Evolutionary conservation across 176 grass and related monocot genomes (phyloP), one percentile per base, ranked within the genome.

Genomic region (Panicum miliaceum): DNA sequence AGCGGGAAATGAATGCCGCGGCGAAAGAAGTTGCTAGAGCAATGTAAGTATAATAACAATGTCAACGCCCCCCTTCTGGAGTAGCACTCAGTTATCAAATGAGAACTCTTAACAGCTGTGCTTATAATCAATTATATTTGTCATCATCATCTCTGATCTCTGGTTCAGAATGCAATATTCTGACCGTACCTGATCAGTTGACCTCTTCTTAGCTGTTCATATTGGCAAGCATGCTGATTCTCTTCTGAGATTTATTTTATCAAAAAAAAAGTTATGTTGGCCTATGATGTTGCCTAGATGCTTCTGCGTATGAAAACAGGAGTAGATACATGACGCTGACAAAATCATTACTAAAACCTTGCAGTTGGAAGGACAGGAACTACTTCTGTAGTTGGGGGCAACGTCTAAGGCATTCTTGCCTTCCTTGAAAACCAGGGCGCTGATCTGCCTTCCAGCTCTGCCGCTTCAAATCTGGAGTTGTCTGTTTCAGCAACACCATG

Each of bases 131-230:
- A 53, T 37, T 46, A 43, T 38, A 72, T 7, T 32, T 60, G 37
- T 27, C 25, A 11, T 48, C 20, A 37, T 81, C 60, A 58, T 56
- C 63, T 59, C 48, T 42, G 6, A 42, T 40, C 29, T 73, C 35
- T 73, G 11, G 82, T 5, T 62, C 35, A 62, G 59, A 56, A 25
- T 60, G 6, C 40, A 59, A 69, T 82, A 76, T 82, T 38, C 22
- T 29, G 15, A 8, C 20, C 3, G 0, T 18, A 19, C 29, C 29
- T 32, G 4, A 20, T 45, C 37, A 40, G 37, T 73, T 73, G 75
- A 73, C 86, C 36, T 46, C 19, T 53, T 71, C 1, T 78, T 88
- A 78, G 73, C 71, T 57, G 26, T 58, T 67, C 66, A 19, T 15
- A 46, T 64, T 19, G 5, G 38, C 19, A 58, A 68, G 54, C 48